Percentiles rank a stretch among this genome's conserved stretches.
phyloP scores from a whole-genome alignment of 2,329 filamentous ascomycete genomes.

The Diplodia corticola region DNA sequence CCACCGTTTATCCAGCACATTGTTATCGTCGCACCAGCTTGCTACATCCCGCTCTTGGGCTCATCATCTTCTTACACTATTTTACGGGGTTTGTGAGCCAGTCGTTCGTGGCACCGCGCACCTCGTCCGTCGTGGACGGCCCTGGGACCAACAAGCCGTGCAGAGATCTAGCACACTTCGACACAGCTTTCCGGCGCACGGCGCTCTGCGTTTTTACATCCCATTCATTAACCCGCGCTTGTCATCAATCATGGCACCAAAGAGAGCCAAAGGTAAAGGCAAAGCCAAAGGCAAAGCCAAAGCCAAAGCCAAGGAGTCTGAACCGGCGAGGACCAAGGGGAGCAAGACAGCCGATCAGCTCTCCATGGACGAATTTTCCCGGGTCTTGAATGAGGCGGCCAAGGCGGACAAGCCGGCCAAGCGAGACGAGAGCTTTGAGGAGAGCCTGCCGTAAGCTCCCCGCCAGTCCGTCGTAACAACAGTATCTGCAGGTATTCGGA shows the following conservation, averaged over 20 bases:
- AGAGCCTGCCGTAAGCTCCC: not conserved
- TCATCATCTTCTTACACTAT: not conserved
- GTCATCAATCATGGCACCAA: not conserved
- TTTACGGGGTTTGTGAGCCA: not conserved
- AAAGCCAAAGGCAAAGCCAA: not conserved
- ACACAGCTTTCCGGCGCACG: too few relatives aligned
- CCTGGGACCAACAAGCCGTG: too few relatives aligned
- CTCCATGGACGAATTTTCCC: too few relatives aligned
- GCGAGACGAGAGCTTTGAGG: too few relatives aligned
- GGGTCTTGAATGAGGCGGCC: not conserved
- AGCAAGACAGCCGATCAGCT: too few relatives aligned
- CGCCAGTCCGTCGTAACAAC: not conserved
- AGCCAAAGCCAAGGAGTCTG: not conserved
- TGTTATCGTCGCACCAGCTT: not conserved
- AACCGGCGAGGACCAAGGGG: not conserved
- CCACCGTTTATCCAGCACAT: not conserved
- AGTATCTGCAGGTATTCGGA: too few relatives aligned
- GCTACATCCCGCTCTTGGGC: not conserved
- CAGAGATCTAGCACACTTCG: too few relatives aligned
- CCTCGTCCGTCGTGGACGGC: not conserved
- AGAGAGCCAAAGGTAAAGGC: not conserved
- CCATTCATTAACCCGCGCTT: not conserved
- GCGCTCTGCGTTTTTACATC: not conserved
- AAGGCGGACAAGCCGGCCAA: not conserved
- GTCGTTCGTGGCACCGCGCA: too few relatives aligned